Evolutionary conservation across 2,329 filamentous ascomycete genomes (phyloP).

Genomic region (Zymoseptoria tritici): DNA sequence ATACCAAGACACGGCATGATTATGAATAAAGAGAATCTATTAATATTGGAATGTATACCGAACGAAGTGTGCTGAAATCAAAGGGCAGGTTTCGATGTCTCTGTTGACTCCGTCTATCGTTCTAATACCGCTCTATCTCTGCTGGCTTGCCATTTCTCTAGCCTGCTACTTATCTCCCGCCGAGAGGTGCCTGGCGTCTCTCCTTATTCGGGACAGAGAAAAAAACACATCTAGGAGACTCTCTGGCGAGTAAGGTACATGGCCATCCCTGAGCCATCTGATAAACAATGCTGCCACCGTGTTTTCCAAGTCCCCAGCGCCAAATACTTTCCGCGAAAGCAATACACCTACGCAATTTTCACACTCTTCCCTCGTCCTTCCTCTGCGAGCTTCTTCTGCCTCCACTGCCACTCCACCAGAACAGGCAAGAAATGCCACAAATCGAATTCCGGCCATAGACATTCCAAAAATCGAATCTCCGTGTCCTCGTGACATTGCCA

Average conservation of each 20-base stretch:
- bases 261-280: no score
- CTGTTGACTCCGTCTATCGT: no score
- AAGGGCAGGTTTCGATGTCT: no score
- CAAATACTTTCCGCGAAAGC: not conserved
- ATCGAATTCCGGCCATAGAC: slow-evolving; percentile 93
- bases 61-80: no score
- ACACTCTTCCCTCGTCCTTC: slow-evolving; percentile 7
- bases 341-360: slow-evolving; percentile 6
- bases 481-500: slow-evolving; percentile 96
- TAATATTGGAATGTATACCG: not conserved
- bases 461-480: slow-evolving; percentile 84
- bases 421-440: slow-evolving; percentile 90
- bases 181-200: no score
- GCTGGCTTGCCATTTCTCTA: no score
- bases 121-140: no score
- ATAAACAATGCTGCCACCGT: no score
- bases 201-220: no score
- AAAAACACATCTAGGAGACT: no score
- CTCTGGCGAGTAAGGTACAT: no score
- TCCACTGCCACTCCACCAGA: slow-evolving; percentile 78
- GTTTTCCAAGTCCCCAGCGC: not conserved
- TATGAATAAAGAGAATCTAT: not conserved
- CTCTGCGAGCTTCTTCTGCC: slow-evolving; percentile 39
- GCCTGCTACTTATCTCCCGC: no score
- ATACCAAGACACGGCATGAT: not conserved